Evolutionary conservation across 441 rosid genomes (phyloP), one percentile per base, ranked within the genome.

Genomic region (Euphorbia neoarborescens): DNA sequence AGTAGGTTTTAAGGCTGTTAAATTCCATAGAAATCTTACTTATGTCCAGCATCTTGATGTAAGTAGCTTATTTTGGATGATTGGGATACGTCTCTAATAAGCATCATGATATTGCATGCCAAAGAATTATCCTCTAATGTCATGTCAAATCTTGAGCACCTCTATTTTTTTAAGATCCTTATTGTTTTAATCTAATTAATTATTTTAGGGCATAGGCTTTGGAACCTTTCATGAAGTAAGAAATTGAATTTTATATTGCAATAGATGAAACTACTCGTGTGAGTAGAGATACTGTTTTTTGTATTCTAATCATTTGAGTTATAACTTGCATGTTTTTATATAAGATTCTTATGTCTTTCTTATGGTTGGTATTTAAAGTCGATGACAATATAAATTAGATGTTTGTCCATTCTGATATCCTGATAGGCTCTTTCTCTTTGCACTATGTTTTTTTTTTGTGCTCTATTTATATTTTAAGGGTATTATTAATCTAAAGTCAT

Each of bases 251-350:
- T 82, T 80, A 92, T 83, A 87, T 90, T 82, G 98, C 97, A 37
- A 92, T 98, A 5, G 97, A 95, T 81, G 97, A 92, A 64, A 97
- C 97, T 69, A 98, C 97, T 71, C 90, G 98, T 78, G 97, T 95
- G 75, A 88, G 99, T 82, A 68, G 20, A 68, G 25, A 62, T 71
- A 66, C 51, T 30, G 34, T 61, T 20, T 60, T 8, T n/a, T 40
- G 13, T 48, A 19, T 63, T 66, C 48, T 30, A 50, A 3, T n/a
- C 25, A 44, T n/a, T 66, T 73, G 44, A 42, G 66, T 67, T 50
- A 22, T 44, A 44, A 51, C 70, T 63, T 38, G 27, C 51, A 53
- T 11, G 32, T 19, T n/a, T 71, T 24, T 62, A 15, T 58, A 19
- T 14, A 24, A 34, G 24, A 12, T 24, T 75, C 40, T 10, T 11